Conservation (phyloP, 2,329 filamentous ascomycete species). For the Neonectria sp. region DNA sequence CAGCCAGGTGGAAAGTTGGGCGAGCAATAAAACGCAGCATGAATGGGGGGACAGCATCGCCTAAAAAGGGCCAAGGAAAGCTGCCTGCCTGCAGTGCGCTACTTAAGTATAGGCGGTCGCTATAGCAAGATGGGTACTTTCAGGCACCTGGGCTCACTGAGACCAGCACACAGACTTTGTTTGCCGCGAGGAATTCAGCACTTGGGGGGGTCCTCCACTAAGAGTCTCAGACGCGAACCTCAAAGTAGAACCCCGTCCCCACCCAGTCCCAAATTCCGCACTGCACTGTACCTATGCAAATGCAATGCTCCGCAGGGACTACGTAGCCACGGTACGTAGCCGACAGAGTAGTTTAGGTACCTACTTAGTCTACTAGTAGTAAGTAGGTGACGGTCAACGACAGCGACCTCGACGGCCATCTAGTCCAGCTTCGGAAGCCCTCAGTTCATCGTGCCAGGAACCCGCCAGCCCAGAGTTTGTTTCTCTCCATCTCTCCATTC, state of each 20-base stretch:
- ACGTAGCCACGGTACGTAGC: background rate
- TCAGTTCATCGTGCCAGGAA: background rate
- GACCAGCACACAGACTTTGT: background rate
- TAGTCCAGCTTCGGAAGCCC: conserved; percentile 1
- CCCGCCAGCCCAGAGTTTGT: background rate
- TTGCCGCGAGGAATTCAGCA: background rate
- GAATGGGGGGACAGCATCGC: too few species aligned
- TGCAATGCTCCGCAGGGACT: background rate
- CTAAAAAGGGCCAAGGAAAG: background rate
- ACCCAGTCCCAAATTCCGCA: background rate
- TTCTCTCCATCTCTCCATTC: background rate
- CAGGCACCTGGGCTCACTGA: background rate
- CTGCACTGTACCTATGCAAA: background rate
- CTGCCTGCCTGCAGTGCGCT: background rate
- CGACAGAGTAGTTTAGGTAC: background rate
- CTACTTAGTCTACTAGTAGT: too few species aligned
- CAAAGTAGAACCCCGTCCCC: background rate
- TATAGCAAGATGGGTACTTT: background rate
- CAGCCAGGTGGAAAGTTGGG: too few species aligned
- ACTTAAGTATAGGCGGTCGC: too few species aligned
- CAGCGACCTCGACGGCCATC: background rate
- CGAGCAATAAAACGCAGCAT: too few species aligned
- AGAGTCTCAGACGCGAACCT: background rate
- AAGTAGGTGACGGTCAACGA: background rate
- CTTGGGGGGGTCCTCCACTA: too few species aligned